Percentiles rank a stretch among this genome's conserved stretches.
Evolutionary conservation across 805 yeast species (phyloP).

Genomic region (Ogataea kodamae): DNA sequence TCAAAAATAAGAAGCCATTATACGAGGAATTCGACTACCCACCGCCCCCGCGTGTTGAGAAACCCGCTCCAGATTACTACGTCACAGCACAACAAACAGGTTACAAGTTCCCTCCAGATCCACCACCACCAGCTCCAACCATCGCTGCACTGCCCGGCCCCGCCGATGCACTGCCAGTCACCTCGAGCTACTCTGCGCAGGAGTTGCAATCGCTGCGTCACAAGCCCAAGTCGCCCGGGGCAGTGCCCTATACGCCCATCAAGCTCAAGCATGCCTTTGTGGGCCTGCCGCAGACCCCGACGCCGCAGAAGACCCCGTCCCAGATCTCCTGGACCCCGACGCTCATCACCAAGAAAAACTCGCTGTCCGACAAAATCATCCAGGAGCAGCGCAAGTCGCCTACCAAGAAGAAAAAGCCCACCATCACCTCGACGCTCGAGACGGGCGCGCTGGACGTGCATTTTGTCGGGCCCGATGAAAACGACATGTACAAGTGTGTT

Average conservation of each 20-base stretch:
- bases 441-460: slow-evolving; percentile 86
- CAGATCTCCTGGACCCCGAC: slow-evolving; percentile 35
- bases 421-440: slow-evolving; percentile 69
- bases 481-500: slow-evolving; percentile 69
- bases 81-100: slow-evolving; percentile 47
- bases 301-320: slow-evolving; percentile 28
- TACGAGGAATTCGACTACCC: slow-evolving; percentile 20
- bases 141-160: no score
- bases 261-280: slow-evolving; percentile 24
- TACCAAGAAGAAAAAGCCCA: slow-evolving; percentile 42
- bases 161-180: slow-evolving; percentile 26
- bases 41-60: slow-evolving; percentile 6
- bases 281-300: slow-evolving; percentile 27
- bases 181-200: slow-evolving; percentile 38
- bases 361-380: slow-evolving; percentile 29
- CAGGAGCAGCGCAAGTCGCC: slow-evolving; percentile 43
- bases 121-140: slow-evolving; percentile 30
- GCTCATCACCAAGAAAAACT: slow-evolving; percentile 31
- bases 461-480: slow-evolving; percentile 73
- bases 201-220: slow-evolving; percentile 29
- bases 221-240: neutral
- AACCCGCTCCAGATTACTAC: slow-evolving; percentile 38
- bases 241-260: slow-evolving; percentile 25
- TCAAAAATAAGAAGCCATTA: slow-evolving; percentile 29
- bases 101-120: slow-evolving; percentile 52